Evolutionary conservation across 2,329 filamentous ascomycete species (phyloP).

Genomic region (Tympanopsis confertula): DNA sequence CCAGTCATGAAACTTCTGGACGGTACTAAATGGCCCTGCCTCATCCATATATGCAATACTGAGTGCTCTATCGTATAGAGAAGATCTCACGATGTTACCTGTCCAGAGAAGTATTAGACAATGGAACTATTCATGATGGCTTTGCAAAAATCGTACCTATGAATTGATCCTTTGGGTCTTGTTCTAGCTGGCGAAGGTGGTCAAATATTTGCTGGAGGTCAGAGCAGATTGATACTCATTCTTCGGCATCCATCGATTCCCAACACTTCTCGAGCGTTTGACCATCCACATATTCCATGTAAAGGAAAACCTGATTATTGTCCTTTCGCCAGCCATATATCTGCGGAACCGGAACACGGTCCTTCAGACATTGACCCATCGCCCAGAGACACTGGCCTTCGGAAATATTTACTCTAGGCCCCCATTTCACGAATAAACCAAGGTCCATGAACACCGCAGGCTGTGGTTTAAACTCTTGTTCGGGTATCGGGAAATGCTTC

Average conservation of each 20-base stretch:
- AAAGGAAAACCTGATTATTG: conserved; percentile 14
- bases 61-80: conserved; percentile 13
- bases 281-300: conserved; percentile 18
- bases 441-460: conserved; percentile 15
- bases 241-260: conserved; percentile 9
- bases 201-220: conserved; percentile 6
- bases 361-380: conserved; percentile 8
- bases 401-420: conserved; percentile 9
- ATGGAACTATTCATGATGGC: conserved; percentile 4
- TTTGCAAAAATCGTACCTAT: conserved; percentile 10
- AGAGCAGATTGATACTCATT: background rate
- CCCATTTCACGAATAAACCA: conserved; percentile 20
- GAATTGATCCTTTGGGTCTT: conserved; percentile 12
- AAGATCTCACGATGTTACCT: conserved; percentile 5
- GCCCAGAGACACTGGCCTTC: conserved; percentile 18
- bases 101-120: background rate
- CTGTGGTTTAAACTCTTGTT: no score
- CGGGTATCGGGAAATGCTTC: conserved; percentile 3
- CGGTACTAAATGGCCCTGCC: conserved; percentile 15
- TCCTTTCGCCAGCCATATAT: conserved; percentile 18
- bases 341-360: conserved; percentile 19
- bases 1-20: conserved; percentile 18
- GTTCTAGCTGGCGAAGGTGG: conserved; percentile 12
- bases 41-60: conserved; percentile 7
- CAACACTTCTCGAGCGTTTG: conserved; percentile 13